Base-by-base conservation (phyloP, 768 basidiomycete genomes). In the Boletus bicolor region DNA sequence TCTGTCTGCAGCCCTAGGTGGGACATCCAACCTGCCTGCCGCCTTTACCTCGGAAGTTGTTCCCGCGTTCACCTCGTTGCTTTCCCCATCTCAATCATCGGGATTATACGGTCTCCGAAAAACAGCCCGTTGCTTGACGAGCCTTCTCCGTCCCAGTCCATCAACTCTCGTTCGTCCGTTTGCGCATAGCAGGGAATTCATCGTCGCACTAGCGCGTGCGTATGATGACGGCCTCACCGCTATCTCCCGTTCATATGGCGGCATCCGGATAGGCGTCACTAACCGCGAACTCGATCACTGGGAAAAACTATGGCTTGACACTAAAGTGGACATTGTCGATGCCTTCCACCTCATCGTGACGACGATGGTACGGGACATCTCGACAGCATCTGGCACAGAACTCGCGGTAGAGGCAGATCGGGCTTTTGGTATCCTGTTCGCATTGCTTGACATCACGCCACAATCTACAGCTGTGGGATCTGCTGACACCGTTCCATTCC, bases 321-420 rank as follows among this genome's bases (percentile, higher is more conserved):
- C 86, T 2, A 92, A 91, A 71, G 84, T 87, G 8, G 80, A 82
- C 21, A 71, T 91, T 26, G 70, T 92, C 19, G 89, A 92, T 59
- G 66, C 78, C 4, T 87, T 89, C 68, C 87, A 91, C 58, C 66
- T 83, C 47, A 64, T 89, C 34, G 55, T 89, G 48, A 71, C 71
- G 34, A 72, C 76, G 5, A 72, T 86, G 48, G 64, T 87, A 7
- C 72, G 73, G 26, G 79, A 80, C 55, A 65, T 88, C 32, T 71
- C 79, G 1, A 57, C 68, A 8, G 68, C 76, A 7, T 75, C 76
- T 0, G 83, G 79, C 0, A 51, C 71, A 6, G 68, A 69, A 0
- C 77, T 83, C 14, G 78, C 77, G 0, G 63, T 57, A 0, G 77
- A 82, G 57, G 75, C 76, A 34, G 85, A 89, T 54, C 74, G 74